These are phyloP conservation scores for Acorus calamus DNA, from an alignment of 106 monocot species.

Conservation along the genomic window DNA sequence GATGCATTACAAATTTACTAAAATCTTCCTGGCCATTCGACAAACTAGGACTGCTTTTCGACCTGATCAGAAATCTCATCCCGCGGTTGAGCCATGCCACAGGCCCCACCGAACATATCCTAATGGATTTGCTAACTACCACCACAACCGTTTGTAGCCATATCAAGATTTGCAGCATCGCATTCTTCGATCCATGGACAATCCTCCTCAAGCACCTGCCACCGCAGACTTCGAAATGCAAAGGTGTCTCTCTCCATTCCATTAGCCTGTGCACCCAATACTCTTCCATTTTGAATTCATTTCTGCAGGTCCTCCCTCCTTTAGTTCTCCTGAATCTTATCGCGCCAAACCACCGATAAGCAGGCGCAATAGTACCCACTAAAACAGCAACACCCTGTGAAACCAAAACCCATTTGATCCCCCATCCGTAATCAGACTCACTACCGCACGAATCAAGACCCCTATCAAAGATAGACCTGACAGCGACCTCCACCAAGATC, in stretches of 20 bases:
- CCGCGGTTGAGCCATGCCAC: background rate
- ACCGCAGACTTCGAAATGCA: background rate
- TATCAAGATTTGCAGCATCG: background rate
- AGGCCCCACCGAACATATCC: slow-evolving; percentile 1
- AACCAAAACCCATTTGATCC: background rate
- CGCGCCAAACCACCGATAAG: background rate
- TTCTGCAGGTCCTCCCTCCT: background rate
- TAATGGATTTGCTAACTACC: background rate
- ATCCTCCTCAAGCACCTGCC: background rate
- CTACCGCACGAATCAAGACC: background rate
- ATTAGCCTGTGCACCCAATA: slow-evolving; percentile 9
- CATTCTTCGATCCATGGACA: background rate
- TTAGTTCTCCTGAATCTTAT: background rate
- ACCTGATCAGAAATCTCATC: background rate
- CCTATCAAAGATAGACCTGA: background rate
- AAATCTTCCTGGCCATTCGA: background rate
- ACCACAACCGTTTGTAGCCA: slow-evolving; percentile 3
- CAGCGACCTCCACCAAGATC: background rate
- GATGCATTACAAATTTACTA: background rate
- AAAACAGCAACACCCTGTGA: background rate
- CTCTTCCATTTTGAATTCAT: slow-evolving; percentile 3
- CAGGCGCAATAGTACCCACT: slow-evolving; percentile 10
- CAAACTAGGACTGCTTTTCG: background rate
- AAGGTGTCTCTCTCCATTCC: background rate
- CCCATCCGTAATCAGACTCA: background rate